Base-by-base conservation (phyloP, 2,329 filamentous ascomycete genomes). In the Neonectria sp. region DNA sequence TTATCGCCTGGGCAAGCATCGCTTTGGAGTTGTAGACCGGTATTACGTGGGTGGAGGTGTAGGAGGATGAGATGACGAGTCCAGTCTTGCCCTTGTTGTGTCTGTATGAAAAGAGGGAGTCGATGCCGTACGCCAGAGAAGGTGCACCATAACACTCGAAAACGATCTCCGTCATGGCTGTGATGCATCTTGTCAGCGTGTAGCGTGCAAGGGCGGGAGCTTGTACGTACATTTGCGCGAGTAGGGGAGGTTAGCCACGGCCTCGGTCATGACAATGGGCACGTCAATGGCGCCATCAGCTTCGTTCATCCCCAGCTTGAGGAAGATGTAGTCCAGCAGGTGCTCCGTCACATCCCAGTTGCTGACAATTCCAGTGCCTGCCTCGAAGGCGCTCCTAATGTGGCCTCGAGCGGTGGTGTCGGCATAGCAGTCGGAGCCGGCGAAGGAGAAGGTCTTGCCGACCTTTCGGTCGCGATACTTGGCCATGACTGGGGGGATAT, bases 321-420 rank as follows among this genome's bases (percentile, higher is more conserved):
- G 86, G 80, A 99, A 99, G 48, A 95, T 88, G 80, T 98, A 98
- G 82, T 99, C 96, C 53, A 99, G 83, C 6, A 98, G 87, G 65
- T 95, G 95, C 81, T 99, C 96, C 90, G 97, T 95, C 37, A 95
- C 95, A 81, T 99, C 96, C 95, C 97, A 99, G 79, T 98, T 98
- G 80, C 94, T 95, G 68, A 98, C 90, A 55, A 99, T 92, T 71
- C 95, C 95, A 51, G 92, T 95, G 27, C 95, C 95, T 2, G 92
- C 89, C 79, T 99, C 96, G 75, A 98, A 98, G 1, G 95, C 92
- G 79, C 94, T 93, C 79, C 95, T 92, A 67, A 97, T 92, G 79
- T 98, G 96, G 12, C 95, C 94, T 63, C 94, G 89, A 25, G 96
- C 95, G 1, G 95, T 97, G 29, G 95, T 96, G 82, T 99, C 96